These are phyloP conservation scores for Amanita phalloides DNA, from an alignment of 768 basidiomycete species.

Conservation along the genomic window DNA sequence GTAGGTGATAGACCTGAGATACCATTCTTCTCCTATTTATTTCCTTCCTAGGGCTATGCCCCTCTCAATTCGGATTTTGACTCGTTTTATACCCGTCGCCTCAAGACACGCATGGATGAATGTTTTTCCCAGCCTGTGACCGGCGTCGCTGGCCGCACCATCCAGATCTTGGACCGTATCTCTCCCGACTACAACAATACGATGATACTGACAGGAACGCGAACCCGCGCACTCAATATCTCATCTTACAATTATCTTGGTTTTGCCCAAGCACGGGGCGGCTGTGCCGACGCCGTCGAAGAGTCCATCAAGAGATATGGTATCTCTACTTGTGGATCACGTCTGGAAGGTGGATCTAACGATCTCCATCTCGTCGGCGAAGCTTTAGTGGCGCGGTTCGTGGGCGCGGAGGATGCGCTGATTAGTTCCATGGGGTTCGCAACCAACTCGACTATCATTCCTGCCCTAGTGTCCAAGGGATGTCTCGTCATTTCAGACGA, in stretches of 20 bases:
- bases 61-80: conserved; percentile 97
- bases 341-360: conserved; percentile 77
- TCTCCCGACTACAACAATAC: conserved; percentile 76
- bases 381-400: conserved; percentile 79
- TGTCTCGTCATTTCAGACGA: conserved; percentile 96
- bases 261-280: conserved; percentile 88
- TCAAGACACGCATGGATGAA: conserved; percentile 91
- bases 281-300: conserved; percentile 92
- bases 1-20: conserved; percentile 36
- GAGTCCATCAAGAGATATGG: conserved; percentile 76
- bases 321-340: conserved; percentile 60
- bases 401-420: conserved; percentile 84
- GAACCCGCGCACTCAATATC: conserved; percentile 88
- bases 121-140: conserved; percentile 91
- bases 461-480: conserved; percentile 83
- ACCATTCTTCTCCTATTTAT: neutral
- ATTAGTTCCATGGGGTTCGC: conserved; percentile 96
- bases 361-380: conserved; percentile 80
- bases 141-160: conserved; percentile 91
- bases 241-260: conserved; percentile 99
- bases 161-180: conserved; percentile 74
- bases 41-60: conserved; percentile 70
- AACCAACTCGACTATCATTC: conserved; percentile 89
- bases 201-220: conserved; percentile 65
- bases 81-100: conserved; percentile 95